phyloP scores from a whole-genome alignment of 2,329 filamentous ascomycete genomes.

The Clarireedia paspali region DNA sequence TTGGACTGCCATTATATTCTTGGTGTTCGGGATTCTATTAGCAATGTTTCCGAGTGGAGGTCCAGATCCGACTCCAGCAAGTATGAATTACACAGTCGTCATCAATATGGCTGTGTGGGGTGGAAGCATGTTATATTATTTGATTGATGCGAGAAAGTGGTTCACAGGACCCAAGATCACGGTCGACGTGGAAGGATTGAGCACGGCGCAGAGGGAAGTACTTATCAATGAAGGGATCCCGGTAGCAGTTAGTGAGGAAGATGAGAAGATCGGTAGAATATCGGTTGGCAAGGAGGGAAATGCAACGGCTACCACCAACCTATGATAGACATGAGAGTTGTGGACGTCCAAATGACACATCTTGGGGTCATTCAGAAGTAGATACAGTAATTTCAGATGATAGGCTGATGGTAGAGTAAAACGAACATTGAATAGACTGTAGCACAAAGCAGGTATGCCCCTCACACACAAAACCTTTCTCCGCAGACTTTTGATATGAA shows the following conservation, averaged over 20 bases:
- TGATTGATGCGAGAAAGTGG: slow-evolving; percentile 48
- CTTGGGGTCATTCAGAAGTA: too few species aligned
- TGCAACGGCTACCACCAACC: too few species aligned
- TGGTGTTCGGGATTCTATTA: slow-evolving; percentile 47
- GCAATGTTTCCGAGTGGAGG: slow-evolving; percentile 52
- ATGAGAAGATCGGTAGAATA: too few species aligned
- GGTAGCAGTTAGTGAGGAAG: not conserved
- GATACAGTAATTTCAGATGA: too few species aligned
- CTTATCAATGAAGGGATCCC: slow-evolving; percentile 20
- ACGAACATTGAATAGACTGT: too few species aligned
- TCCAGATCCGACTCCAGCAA: slow-evolving; percentile 39
- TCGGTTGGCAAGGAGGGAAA: too few species aligned
- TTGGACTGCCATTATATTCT: slow-evolving; percentile 44
- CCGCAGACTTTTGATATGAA: too few species aligned
- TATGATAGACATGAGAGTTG: too few species aligned
- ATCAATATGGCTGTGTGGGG: slow-evolving; percentile 53
- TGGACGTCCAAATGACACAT: too few species aligned
- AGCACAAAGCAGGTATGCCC: too few species aligned
- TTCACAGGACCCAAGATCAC: slow-evolving; percentile 53
- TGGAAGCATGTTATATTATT: slow-evolving; percentile 48
- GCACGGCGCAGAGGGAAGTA: slow-evolving; percentile 24
- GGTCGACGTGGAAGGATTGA: slow-evolving; percentile 34
- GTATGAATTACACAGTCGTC: slow-evolving; percentile 58
- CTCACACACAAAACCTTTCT: too few species aligned
- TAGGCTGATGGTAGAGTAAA: too few species aligned